Conservation (phyloP, 495 filamentous ascomycete species). For the Articulospora tetracladia region DNA sequence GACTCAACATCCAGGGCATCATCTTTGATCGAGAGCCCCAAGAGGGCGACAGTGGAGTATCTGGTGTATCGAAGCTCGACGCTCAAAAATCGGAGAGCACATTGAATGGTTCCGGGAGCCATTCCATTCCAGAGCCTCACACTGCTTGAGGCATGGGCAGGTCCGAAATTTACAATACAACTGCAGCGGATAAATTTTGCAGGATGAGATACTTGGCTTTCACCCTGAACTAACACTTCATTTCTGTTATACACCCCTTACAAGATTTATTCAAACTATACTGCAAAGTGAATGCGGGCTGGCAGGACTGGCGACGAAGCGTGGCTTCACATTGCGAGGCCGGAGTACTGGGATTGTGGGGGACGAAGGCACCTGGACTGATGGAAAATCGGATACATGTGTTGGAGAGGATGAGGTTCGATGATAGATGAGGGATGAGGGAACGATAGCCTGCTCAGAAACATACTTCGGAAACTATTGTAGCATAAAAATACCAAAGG, state of each 20-base stretch:
- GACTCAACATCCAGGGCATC: conserved; percentile 40
- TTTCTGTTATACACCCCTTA: conserved; percentile 11
- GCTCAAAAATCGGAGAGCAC: conserved; percentile 14
- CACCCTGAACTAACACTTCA: not conserved
- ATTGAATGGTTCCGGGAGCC: conserved; percentile 3
- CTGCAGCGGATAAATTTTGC: conserved; percentile 7
- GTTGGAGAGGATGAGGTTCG: not conserved
- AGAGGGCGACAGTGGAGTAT: conserved; percentile 46
- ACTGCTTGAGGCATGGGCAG: conserved; percentile 4
- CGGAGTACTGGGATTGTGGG: not conserved
- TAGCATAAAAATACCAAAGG: no score
- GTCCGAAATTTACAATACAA: not conserved
- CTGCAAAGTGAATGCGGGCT: not conserved
- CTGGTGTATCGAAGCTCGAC: conserved; percentile 28
- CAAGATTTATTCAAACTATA: not conserved
- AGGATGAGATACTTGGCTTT: not conserved
- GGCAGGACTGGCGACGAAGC: not conserved
- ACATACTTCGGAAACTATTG: no score
- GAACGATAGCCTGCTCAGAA: no score
- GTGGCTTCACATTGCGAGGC: not conserved
- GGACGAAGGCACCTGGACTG: not conserved
- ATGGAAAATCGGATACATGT: not conserved
- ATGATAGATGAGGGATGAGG: not conserved
- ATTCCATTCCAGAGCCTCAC: not conserved
- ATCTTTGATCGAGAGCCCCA: conserved; percentile 30